phyloP scores from a whole-genome alignment of 2,329 filamentous ascomycete species.

The Chrysoporthe austroafricana region DNA sequence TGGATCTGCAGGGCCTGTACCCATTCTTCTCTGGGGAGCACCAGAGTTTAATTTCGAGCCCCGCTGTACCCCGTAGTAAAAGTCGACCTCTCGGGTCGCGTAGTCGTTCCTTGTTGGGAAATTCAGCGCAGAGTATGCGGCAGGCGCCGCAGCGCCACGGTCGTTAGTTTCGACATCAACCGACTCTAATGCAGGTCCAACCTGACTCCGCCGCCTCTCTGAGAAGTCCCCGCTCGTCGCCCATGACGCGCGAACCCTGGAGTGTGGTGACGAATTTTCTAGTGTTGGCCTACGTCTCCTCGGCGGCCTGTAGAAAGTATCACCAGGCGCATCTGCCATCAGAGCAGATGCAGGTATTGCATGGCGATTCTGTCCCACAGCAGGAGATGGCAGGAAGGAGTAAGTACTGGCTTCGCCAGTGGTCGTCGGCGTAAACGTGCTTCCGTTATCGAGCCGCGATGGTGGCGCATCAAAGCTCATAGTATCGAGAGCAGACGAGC shows the following conservation, averaged over 20 bases:
- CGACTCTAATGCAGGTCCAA: constrained; percentile 41
- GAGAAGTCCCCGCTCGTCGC: constrained; percentile 42
- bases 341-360: constrained; percentile 49
- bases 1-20: constrained; percentile 93
- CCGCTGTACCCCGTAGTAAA: constrained; percentile 85
- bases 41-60: constrained; percentile 86
- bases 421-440: constrained; percentile 73
- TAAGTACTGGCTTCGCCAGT: constrained; percentile 71
- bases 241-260: constrained; percentile 42
- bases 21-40: constrained; percentile 79
- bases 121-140: constrained; percentile 42
- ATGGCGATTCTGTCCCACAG: constrained; percentile 46
- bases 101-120: constrained; percentile 76
- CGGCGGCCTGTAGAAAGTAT: constrained; percentile 89
- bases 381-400: constrained; percentile 69
- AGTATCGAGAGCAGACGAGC: constrained; percentile 59
- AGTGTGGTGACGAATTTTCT: constrained; percentile 53
- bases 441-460: constrained; percentile 58
- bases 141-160: constrained; percentile 47
- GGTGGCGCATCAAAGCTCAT: constrained; percentile 49
- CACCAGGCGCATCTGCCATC: constrained; percentile 58
- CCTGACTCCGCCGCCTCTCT: constrained; percentile 45
- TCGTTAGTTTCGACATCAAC: constrained; percentile 44
- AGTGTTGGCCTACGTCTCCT: constrained; percentile 52
- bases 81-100: constrained; percentile 91